Evolutionary conservation across 371 early-diverging fungal genomes (phyloP), one percentile per base, ranked within the genome.

Genomic region (Mortierella sp.): DNA sequence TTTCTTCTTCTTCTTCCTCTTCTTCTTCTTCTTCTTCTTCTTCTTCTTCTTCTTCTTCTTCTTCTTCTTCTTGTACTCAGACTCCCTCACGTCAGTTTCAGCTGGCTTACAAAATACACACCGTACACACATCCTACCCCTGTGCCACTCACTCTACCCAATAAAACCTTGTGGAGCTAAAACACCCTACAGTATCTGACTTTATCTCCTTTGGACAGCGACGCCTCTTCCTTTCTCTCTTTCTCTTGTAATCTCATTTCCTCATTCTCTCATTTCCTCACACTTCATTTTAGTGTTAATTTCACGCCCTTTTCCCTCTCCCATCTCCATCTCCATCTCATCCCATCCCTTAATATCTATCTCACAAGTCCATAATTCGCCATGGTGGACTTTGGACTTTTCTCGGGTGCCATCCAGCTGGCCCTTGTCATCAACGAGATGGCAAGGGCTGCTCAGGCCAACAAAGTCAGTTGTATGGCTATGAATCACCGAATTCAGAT

Each of bases 401-500:
- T 79, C 66, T 39, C 74, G 1, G 68, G 74, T n/a, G 80, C 80
- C 64, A 70, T 79, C 37, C 75, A 74, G 22, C 28, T 70, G 43
- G 80, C 80, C 54, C 11, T 40, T 47, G 40, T 68, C 71, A 79
- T 79, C 75, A 79, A 74, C 35, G 75, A 79, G 22, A 70, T 74
- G 39, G 71, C 80, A 4, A 43, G 70, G 28, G 71, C 80, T 2
- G 80, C 80, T 6, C 75, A 79, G 72, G 58, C 80, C 60, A 79
- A 79, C 66, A 79, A 79, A 62, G 68, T 70, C 65, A 68, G 68
- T 43, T 79, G 80, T 45, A 62, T 68, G 68, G 80, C 80, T 68
- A 79, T 79, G 80, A 75, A 79, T 68, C 68, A 71, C 45, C 71
- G 80, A 28, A 79, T 79, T 72, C 80, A 79, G 55, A 79, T 75